Conservation (phyloP, 2,329 filamentous ascomycete species). For the Bipolaris bicolor region DNA sequence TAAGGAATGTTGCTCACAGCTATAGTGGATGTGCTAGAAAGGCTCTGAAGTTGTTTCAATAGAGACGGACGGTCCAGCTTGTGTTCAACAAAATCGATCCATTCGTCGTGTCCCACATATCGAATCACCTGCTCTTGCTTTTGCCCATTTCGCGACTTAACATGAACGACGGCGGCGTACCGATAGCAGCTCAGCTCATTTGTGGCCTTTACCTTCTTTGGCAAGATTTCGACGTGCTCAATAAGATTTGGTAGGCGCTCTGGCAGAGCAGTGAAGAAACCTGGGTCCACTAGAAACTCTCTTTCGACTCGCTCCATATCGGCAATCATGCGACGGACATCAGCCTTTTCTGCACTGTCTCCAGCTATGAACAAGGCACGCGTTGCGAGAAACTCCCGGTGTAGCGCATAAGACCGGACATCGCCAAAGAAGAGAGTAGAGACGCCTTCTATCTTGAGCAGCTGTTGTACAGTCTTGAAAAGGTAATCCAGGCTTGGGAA, state of each 20-base stretch:
- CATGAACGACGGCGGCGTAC: conserved; percentile 12
- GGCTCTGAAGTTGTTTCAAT: not conserved
- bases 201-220: conserved; percentile 16
- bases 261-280: conserved; percentile 10
- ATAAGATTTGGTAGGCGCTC: not conserved
- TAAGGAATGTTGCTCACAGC: conserved; percentile 6
- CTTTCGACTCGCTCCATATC: conserved; percentile 4
- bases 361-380: not conserved
- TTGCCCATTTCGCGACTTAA: not conserved
- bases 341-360: not conserved
- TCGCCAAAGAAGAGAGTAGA: conserved; percentile 10
- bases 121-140: not conserved
- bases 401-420: conserved; percentile 8
- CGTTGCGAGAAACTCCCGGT: conserved; percentile 5
- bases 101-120: not conserved
- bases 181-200: conserved; percentile 21
- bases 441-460: not conserved
- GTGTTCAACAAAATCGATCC: not conserved
- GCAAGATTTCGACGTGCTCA: conserved; percentile 14
- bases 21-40: not conserved
- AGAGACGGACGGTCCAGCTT: not conserved
- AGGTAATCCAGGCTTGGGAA: conserved; percentile 19
- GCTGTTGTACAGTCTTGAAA: not conserved
- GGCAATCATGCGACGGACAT: conserved; percentile 5
- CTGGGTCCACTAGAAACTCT: conserved; percentile 13